These are phyloP conservation scores for Hanseniaspora mollemarum DNA, from an alignment of 805 yeast species.

Conservation along the genomic window DNA sequence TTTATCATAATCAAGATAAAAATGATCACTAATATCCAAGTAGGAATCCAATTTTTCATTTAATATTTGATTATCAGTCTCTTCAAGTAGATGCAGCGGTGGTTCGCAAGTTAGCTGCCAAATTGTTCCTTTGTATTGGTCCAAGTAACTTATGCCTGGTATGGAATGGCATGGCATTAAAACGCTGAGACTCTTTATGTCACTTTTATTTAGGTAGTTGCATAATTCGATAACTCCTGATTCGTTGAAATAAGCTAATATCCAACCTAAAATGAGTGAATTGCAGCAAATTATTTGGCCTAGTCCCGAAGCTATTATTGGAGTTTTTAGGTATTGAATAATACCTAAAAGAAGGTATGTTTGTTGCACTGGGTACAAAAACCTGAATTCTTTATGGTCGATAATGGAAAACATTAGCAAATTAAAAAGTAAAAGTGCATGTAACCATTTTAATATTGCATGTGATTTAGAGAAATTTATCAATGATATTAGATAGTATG, in stretches of 20 bases:
- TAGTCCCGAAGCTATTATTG: not conserved
- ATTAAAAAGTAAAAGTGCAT: conserved; percentile 34
- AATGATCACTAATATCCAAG: conserved; percentile 76
- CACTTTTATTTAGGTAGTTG: conserved; percentile 35
- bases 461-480: conserved; percentile 15
- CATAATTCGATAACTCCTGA: conserved; percentile 71
- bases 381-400: conserved; percentile 82
- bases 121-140: conserved; percentile 39
- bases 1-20: conserved; percentile 36
- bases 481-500: conserved; percentile 39
- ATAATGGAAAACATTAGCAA: conserved; percentile 50
- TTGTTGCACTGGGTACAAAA: conserved; percentile 78
- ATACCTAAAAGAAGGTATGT: conserved; percentile 46
- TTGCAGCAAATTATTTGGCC: not conserved
- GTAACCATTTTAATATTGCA: conserved; percentile 19
- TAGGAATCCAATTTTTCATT: conserved; percentile 36
- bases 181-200: conserved; percentile 52
- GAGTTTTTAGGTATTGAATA: conserved; percentile 25
- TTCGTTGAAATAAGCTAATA: conserved; percentile 65
- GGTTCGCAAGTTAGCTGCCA: conserved; percentile 93
- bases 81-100: conserved; percentile 40
- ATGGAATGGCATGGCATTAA: conserved; percentile 95
- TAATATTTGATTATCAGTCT: conserved; percentile 21
- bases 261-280: conserved; percentile 23
- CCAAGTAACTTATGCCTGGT: conserved; percentile 82